These are phyloP conservation scores for Arthrobotrys musiformis DNA, from an alignment of 2,329 filamentous ascomycete genomes.

Conservation along the genomic window DNA sequence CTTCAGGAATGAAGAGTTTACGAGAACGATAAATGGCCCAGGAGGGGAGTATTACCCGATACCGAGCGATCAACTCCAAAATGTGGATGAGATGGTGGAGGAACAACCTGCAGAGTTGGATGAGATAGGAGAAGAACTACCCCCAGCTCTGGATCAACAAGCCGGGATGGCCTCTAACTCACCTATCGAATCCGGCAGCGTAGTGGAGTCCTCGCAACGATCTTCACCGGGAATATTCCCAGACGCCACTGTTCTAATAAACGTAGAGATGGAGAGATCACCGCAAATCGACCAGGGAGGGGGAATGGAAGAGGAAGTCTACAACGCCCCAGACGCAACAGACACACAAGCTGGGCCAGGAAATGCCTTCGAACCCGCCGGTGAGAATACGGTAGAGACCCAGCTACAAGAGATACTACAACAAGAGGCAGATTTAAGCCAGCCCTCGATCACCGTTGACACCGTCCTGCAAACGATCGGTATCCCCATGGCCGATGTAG, in stretches of 20 bases:
- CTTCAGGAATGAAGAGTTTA: background rate
- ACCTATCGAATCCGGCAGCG: no score
- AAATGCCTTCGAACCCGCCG: background rate
- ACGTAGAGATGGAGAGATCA: background rate
- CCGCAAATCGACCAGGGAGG: background rate
- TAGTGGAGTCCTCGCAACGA: background rate
- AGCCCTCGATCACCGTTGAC: background rate
- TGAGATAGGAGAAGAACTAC: no score
- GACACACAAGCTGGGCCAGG: no score
- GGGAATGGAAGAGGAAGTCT: background rate
- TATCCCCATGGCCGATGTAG: background rate
- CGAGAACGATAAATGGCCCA: background rate
- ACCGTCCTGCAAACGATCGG: background rate
- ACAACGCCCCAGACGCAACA: background rate
- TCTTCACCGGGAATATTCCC: background rate
- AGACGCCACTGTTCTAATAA: background rate
- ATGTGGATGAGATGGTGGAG: background rate
- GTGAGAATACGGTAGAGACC: background rate
- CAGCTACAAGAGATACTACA: background rate
- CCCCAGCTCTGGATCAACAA: background rate
- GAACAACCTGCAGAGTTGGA: background rate
- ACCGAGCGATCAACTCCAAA: background rate
- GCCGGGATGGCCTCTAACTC: background rate
- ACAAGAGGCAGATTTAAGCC: background rate
- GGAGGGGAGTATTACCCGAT: background rate